Percentiles rank a stretch among this genome's conserved stretches.
These are phyloP conservation scores for Sporothrix luriei DNA, from an alignment of 2,329 filamentous ascomycete genomes.

Conservation along the genomic window DNA sequence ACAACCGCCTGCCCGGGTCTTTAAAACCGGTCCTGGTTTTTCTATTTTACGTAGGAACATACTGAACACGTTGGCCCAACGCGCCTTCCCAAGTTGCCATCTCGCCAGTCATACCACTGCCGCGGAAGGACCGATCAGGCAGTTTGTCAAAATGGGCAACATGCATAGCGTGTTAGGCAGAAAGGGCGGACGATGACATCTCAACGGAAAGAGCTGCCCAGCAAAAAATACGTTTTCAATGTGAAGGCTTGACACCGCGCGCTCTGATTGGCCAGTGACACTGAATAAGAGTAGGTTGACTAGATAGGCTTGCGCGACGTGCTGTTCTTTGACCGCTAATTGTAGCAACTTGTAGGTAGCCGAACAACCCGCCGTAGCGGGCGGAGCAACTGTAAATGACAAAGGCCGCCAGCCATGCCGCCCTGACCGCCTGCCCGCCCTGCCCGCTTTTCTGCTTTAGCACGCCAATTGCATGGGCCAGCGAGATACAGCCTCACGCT, in stretches of 20 bases:
- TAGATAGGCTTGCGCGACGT: background rate
- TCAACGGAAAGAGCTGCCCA: background rate
- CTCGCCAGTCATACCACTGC: background rate
- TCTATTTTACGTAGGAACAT: background rate
- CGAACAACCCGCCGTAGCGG: slow-evolving; percentile 10
- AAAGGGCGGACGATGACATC: slow-evolving; percentile 16
- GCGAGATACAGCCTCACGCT: slow-evolving; percentile 16
- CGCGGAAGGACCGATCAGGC: background rate
- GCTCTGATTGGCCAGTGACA: slow-evolving; percentile 24
- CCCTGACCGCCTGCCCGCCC: slow-evolving; percentile 16
- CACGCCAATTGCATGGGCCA: slow-evolving; percentile 12
- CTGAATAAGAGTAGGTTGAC: slow-evolving; percentile 21
- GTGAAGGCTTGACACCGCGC: slow-evolving; percentile 21
- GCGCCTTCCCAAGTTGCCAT: background rate
- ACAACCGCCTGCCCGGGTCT: background rate
- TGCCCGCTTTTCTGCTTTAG: slow-evolving; percentile 18
- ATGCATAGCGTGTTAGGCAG: slow-evolving; percentile 8
- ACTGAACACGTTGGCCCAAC: background rate
- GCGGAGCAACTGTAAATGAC: slow-evolving; percentile 4
- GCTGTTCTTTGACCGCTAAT: slow-evolving; percentile 1
- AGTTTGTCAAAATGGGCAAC: background rate
- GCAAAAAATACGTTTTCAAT: background rate
- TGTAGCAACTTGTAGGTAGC: background rate
- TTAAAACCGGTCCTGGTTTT: background rate
- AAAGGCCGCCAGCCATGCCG: background rate